These are phyloP conservation scores for Neurospora africana DNA, from an alignment of 495 filamentous ascomycete species.

Conservation along the genomic window DNA sequence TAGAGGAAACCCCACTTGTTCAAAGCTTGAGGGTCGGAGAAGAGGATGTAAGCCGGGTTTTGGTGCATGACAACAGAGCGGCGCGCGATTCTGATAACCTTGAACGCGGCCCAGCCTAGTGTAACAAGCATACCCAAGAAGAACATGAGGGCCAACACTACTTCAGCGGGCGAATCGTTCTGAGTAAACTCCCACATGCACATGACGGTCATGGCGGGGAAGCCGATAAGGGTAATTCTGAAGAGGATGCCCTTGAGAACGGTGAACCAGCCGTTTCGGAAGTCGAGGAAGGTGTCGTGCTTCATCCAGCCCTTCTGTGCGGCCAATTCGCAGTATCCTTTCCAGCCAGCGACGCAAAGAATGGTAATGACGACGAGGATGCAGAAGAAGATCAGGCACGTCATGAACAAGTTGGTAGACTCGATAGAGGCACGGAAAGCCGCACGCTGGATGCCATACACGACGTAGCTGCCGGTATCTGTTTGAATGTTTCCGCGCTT, in stretches of 20 bases:
- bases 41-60: conserved; percentile 95
- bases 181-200: conserved; percentile 93
- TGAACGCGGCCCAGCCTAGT: conserved; percentile 77
- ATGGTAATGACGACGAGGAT: conserved; percentile 60
- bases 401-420: conserved; percentile 88
- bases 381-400: conserved; percentile 80
- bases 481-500: conserved; percentile 40
- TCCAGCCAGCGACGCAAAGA: conserved; percentile 67
- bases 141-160: conserved; percentile 85
- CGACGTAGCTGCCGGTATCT: conserved; percentile 47
- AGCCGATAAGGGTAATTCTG: conserved; percentile 86
- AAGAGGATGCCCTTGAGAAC: conserved; percentile 68
- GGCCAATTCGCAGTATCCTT: conserved; percentile 63
- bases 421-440: conserved; percentile 82
- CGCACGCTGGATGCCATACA: conserved; percentile 85
- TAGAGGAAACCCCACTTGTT: conserved; percentile 99
- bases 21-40: conserved; percentile 82
- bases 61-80: conserved; percentile 89
- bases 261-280: conserved; percentile 73
- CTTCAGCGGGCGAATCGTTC: conserved; percentile 74
- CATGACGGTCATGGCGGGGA: conserved; percentile 84
- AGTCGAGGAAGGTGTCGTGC: conserved; percentile 82
- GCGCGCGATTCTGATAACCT: conserved; percentile 82
- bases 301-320: conserved; percentile 73
- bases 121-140: conserved; percentile 74